Conservation (phyloP, 306 rosid genomes). For the Cucumis cinereus region DNA sequence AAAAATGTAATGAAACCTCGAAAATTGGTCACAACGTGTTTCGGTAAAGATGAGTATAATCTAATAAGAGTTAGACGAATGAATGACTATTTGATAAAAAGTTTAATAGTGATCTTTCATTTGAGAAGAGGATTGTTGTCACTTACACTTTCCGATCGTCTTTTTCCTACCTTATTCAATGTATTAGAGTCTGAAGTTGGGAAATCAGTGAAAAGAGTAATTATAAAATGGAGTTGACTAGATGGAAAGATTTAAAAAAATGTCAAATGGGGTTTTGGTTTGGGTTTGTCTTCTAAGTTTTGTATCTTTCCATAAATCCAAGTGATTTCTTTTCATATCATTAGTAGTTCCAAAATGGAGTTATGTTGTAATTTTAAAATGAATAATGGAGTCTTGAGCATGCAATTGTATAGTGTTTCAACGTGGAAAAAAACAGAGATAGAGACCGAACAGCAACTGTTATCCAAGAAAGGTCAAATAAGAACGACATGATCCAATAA, state of each 20-base stretch:
- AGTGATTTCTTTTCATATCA: background rate
- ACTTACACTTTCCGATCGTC: too few relatives aligned
- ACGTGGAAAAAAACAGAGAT: background rate
- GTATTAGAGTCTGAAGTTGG: background rate
- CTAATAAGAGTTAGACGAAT: too few relatives aligned
- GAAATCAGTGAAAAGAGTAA: background rate
- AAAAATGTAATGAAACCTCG: too few relatives aligned
- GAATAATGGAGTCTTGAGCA: background rate
- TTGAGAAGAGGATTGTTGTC: too few relatives aligned
- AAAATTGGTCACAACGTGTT: too few relatives aligned
- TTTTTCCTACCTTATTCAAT: background rate
- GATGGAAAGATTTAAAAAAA: background rate
- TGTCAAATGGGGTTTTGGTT: background rate
- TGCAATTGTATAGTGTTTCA: background rate
- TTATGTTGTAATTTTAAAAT: background rate
- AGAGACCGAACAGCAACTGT: background rate
- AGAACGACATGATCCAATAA: background rate
- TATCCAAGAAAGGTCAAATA: background rate
- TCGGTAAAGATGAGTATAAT: too few relatives aligned
- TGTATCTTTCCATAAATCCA: background rate
- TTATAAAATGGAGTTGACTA: background rate
- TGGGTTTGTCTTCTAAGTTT: background rate
- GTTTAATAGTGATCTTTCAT: too few relatives aligned
- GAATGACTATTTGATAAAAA: too few relatives aligned
- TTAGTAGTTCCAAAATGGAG: background rate